These are phyloP conservation scores for Saccharomycopsis oosterbeekiorum DNA, from an alignment of 805 yeast genomes.

Conservation along the genomic window DNA sequence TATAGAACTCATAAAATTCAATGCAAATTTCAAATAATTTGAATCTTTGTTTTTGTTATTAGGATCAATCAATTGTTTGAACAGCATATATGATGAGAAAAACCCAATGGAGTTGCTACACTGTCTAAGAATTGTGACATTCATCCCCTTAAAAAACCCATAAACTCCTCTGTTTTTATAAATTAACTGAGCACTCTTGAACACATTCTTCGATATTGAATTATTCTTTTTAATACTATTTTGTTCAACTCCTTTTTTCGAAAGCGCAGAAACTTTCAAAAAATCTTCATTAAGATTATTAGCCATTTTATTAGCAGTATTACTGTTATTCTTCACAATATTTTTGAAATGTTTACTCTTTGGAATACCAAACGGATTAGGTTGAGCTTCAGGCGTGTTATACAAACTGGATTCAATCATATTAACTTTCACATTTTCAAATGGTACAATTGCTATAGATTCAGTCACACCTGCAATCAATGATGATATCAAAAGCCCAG, in stretches of 20 bases:
- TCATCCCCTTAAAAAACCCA: slow-evolving; percentile 76
- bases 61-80: slow-evolving; percentile 63
- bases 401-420: slow-evolving; percentile 61
- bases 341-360: neutral
- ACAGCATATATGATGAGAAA: slow-evolving; percentile 70
- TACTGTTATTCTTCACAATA: slow-evolving; percentile 5
- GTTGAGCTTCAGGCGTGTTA: slow-evolving; percentile 23
- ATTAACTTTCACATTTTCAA: slow-evolving; percentile 74
- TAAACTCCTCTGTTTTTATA: slow-evolving; percentile 59
- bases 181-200: slow-evolving; percentile 52
- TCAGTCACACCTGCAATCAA: slow-evolving; percentile 75
- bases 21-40: slow-evolving; percentile 25
- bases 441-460: slow-evolving; percentile 77
- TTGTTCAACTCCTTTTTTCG: slow-evolving; percentile 18
- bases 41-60: slow-evolving; percentile 30
- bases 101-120: slow-evolving; percentile 69
- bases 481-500: slow-evolving; percentile 51
- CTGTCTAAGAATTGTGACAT: slow-evolving; percentile 78
- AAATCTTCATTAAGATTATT: slow-evolving; percentile 9
- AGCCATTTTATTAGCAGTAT: slow-evolving; percentile 9
- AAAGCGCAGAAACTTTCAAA: slow-evolving; percentile 22
- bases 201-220: slow-evolving; percentile 35
- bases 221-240: neutral
- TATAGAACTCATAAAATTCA: slow-evolving; percentile 45
- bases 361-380: slow-evolving; percentile 22